These are phyloP conservation scores for Termitomyces sp. DNA, from an alignment of 1,284 basidiomycete species.

Conservation along the genomic window DNA sequence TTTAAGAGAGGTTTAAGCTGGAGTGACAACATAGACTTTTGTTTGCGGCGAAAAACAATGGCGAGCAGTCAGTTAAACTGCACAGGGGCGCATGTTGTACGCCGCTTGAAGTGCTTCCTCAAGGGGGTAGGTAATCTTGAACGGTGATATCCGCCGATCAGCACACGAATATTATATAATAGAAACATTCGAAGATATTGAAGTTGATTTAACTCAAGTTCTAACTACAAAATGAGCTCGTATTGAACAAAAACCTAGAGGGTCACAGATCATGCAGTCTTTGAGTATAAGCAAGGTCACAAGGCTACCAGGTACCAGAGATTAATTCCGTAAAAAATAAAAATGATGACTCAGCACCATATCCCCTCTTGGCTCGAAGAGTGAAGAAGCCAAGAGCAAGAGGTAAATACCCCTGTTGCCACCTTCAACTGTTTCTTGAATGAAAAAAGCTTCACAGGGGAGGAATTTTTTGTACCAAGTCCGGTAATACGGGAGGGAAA, in stretches of 20 bases:
- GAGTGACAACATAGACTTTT: background rate
- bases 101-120: background rate
- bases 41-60: background rate
- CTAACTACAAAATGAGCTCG: too few species aligned
- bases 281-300: background rate
- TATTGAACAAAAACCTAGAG: too few species aligned
- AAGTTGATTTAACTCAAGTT: too few species aligned
- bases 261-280: background rate
- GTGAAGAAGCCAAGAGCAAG: background rate
- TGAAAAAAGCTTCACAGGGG: background rate
- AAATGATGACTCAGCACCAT: background rate
- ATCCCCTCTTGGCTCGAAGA: background rate
- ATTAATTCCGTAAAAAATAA: background rate
- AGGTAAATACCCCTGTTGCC: background rate
- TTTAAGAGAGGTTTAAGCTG: background rate
- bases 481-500: background rate
- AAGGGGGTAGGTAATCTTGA: background rate
- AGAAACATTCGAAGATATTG: background rate
- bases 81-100: background rate
- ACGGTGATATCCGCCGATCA: slow-evolving; percentile 1
- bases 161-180: background rate
- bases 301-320: background rate
- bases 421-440: background rate
- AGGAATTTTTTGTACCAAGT: background rate
- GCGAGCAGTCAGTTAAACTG: background rate